These are phyloP conservation scores for Dipodascus geniculatus DNA, from an alignment of 805 yeast species.

Conservation along the genomic window DNA sequence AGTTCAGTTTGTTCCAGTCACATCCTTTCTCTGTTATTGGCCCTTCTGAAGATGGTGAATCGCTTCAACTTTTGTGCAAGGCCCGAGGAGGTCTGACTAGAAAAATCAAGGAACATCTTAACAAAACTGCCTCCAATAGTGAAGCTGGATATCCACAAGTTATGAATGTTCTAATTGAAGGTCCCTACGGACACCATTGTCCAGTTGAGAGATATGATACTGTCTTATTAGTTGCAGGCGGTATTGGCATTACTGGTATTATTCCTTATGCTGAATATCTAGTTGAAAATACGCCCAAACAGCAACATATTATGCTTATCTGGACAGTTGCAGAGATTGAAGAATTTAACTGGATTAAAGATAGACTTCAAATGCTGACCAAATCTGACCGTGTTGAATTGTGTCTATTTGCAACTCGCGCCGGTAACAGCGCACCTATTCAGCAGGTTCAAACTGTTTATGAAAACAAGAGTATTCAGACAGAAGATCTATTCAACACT, in stretches of 20 bases:
- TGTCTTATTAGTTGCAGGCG: conserved; percentile 47
- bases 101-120: conserved; percentile 25
- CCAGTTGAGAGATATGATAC: conserved; percentile 38
- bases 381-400: conserved; percentile 20
- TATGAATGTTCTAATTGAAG: conserved; percentile 41
- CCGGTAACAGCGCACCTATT: background rate
- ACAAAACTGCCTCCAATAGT: conserved; percentile 11
- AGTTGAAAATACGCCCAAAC: conserved; percentile 5
- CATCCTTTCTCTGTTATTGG: conserved; percentile 55
- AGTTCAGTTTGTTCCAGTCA: conserved; percentile 46
- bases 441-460: conserved; percentile 1
- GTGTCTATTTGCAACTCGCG: conserved; percentile 6
- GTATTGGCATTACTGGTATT: conserved; percentile 52
- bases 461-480: background rate
- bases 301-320: conserved; percentile 12
- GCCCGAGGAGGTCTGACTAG: conserved; percentile 45
- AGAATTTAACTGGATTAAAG: conserved; percentile 13
- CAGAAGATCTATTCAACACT: background rate
- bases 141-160: conserved; percentile 18
- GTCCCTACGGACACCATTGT: conserved; percentile 43
- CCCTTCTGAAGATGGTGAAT: conserved; percentile 27
- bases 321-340: conserved; percentile 20
- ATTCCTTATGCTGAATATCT: conserved; percentile 33
- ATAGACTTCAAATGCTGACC: conserved; percentile 17
- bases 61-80: conserved; percentile 37